Evolutionary conservation across 2,329 filamentous ascomycete species (phyloP).

Genomic region (Penicillium sp.): DNA sequence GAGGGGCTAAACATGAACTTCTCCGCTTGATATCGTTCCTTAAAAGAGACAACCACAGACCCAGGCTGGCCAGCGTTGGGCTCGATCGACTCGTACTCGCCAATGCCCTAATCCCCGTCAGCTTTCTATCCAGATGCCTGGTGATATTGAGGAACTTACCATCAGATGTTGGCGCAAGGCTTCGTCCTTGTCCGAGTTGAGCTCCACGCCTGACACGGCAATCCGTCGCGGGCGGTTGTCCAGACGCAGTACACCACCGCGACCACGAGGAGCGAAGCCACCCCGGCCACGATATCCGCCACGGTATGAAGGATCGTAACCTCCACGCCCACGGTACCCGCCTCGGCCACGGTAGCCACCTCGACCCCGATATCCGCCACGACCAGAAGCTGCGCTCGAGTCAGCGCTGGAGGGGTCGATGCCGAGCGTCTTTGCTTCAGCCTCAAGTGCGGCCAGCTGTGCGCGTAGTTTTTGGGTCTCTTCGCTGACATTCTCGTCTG

Average conservation of each 20-base stretch:
- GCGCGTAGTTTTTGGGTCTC: slow-evolving; percentile 54
- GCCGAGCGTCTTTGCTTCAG: slow-evolving; percentile 54
- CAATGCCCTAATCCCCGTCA: slow-evolving; percentile 42
- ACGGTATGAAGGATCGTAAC: slow-evolving; percentile 40
- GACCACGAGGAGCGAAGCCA: slow-evolving; percentile 35
- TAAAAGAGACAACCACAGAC: slow-evolving; percentile 46
- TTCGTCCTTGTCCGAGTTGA: slow-evolving; percentile 53
- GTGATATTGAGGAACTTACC: no score
- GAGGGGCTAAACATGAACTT: slow-evolving; percentile 50
- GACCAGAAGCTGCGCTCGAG: slow-evolving; percentile 30
- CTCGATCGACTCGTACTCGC: slow-evolving; percentile 48
- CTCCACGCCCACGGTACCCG: slow-evolving; percentile 43
- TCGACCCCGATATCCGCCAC: slow-evolving; percentile 37
- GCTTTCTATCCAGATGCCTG: no score
- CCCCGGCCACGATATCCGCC: slow-evolving; percentile 46
- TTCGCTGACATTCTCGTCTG: slow-evolving; percentile 41
- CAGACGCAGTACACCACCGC: slow-evolving; percentile 54
- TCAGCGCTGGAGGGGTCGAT: slow-evolving; percentile 46
- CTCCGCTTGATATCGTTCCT: slow-evolving; percentile 54
- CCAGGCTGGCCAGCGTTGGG: slow-evolving; percentile 40
- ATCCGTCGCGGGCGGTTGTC: slow-evolving; percentile 59
- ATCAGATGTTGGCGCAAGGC: slow-evolving; percentile 57
- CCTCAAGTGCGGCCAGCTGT: slow-evolving; percentile 55
- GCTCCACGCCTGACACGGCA: slow-evolving; percentile 49
- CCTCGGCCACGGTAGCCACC: slow-evolving; percentile 41